These are phyloP conservation scores for Phytopythium mirpurense DNA, from an alignment of 352 stramenopile genomes.

Conservation along the genomic window DNA sequence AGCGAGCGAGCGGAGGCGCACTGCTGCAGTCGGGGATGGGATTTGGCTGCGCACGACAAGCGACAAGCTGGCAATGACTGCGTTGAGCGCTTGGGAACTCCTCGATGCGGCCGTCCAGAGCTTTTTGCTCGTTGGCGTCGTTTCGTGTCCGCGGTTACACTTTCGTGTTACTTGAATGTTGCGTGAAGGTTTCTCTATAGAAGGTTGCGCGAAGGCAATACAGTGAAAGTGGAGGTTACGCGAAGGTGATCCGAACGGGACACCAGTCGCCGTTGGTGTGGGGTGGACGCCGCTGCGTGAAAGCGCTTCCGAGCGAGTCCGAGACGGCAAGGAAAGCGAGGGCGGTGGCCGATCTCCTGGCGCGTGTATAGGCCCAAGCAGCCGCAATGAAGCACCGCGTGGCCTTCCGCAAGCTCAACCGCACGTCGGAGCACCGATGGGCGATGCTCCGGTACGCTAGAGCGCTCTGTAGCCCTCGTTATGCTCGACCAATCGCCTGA, in stretches of 20 bases:
- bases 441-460: conserved; percentile 90
- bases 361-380: conserved; percentile 1
- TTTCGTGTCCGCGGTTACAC: conserved; percentile 1
- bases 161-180: not conserved
- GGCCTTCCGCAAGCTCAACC: conserved; percentile 89
- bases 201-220: not conserved
- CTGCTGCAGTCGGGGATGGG: no score
- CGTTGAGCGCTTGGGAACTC: not conserved
- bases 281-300: not conserved
- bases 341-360: conserved; percentile 4
- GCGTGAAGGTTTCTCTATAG: not conserved
- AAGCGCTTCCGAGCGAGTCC: conserved; percentile 10
- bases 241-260: conserved; percentile 8
- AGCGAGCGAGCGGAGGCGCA: not conserved
- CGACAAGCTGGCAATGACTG: no score
- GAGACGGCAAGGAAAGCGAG: conserved; percentile 4
- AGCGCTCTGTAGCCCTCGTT: conserved; percentile 4
- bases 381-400: conserved; percentile 77
- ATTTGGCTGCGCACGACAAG: no score
- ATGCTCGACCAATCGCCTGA: no score
- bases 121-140: not conserved
- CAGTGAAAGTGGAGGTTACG: not conserved
- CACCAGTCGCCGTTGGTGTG: conserved; percentile 10
- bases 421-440: conserved; percentile 92
- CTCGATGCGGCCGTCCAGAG: not conserved